phyloP scores from a whole-genome alignment of 345 rosid genomes.

The Brassica incana region DNA sequence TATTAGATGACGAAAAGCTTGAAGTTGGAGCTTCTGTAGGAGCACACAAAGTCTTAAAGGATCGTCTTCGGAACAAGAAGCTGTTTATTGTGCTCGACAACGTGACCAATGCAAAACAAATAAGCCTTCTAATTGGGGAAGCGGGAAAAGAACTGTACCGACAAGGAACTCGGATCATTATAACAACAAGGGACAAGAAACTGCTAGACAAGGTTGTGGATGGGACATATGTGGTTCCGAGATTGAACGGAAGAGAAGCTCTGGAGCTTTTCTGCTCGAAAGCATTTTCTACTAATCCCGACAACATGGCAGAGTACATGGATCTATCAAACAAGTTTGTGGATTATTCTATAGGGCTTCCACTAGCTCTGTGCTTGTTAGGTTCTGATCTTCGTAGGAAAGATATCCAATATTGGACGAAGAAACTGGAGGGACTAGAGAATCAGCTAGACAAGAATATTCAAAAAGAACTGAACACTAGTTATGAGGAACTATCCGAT shows the following conservation, averaged over 20 bases:
- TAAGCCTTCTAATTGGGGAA: constrained; percentile 20
- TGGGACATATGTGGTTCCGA: constrained; percentile 18
- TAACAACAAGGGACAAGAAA: constrained; percentile 38
- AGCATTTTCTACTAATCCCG: constrained; percentile 28
- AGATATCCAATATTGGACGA: too few species aligned
- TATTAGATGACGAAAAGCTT: not conserved
- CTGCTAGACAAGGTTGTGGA: constrained; percentile 9
- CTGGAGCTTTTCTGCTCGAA: constrained; percentile 28
- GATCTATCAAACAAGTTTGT: constrained; percentile 34
- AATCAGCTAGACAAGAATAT: constrained; percentile 28
- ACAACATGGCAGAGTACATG: not conserved
- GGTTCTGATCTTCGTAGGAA: constrained; percentile 29
- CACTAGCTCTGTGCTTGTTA: constrained; percentile 42
- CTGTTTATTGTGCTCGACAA: constrained; percentile 13
- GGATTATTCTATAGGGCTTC: constrained; percentile 40
- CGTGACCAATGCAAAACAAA: constrained; percentile 11
- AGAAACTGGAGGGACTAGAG: constrained; percentile 20
- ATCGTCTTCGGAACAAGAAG: not conserved
- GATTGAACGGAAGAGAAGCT: constrained; percentile 20
- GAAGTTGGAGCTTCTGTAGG: constrained; percentile 1
- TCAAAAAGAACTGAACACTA: constrained; percentile 23
- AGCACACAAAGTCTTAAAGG: not conserved
- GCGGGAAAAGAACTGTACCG: constrained; percentile 1
- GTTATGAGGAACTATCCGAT: constrained; percentile 38
- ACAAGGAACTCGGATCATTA: constrained; percentile 31